phyloP scores from a whole-genome alignment of 2,329 filamentous ascomycete genomes.

The Neodidymelliopsis sp. region DNA sequence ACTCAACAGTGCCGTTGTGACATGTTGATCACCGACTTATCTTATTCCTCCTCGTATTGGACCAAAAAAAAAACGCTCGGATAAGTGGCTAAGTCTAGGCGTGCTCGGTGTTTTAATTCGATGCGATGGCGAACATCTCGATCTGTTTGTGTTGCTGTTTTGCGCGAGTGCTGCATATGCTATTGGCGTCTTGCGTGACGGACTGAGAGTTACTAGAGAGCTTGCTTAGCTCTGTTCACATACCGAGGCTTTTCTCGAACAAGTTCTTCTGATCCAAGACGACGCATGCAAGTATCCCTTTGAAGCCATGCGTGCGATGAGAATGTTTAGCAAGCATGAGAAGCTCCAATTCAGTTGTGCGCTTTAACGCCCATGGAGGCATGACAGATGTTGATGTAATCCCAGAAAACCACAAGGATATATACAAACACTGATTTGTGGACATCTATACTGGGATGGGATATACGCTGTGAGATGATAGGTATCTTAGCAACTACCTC shows the following conservation, averaged over 20 bases:
- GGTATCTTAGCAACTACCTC: conserved; percentile 15
- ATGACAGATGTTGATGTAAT: too few relatives aligned
- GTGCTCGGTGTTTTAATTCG: not conserved
- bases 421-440: conserved; percentile 6
- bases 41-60: too few relatives aligned
- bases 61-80: too few relatives aligned
- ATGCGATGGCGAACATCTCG: not conserved
- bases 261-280: not conserved
- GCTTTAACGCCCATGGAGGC: too few relatives aligned
- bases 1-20: not conserved
- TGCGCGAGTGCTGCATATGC: conserved; percentile 1
- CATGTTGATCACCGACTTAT: conserved; percentile 9
- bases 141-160: not conserved
- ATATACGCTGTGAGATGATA: not conserved
- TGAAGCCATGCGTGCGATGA: not conserved
- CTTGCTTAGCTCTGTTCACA: not conserved
- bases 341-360: too few relatives aligned
- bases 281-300: not conserved
- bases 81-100: too few relatives aligned
- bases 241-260: not conserved
- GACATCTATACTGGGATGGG: conserved; percentile 9
- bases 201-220: not conserved
- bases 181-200: not conserved
- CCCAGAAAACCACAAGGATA: too few relatives aligned
- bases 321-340: too few relatives aligned